Conservation (phyloP, 2,329 filamentous ascomycete genomes). For the Uncinocarpus reesii region DNA sequence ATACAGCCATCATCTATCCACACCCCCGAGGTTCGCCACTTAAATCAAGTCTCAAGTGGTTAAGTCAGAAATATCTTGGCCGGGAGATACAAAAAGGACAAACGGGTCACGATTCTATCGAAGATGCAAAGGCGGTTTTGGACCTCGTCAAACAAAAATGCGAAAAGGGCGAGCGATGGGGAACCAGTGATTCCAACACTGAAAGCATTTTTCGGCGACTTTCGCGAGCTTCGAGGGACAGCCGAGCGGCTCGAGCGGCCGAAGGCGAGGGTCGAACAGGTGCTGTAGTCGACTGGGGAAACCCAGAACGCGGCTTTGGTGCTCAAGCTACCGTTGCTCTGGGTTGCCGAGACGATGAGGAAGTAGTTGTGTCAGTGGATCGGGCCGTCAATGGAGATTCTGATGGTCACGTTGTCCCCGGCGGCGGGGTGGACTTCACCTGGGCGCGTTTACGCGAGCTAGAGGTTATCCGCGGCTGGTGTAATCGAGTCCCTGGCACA, state of each 20-base stretch:
- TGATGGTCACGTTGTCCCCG: constrained; percentile 36
- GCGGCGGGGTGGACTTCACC: constrained; percentile 49
- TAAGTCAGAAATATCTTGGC: constrained; percentile 72
- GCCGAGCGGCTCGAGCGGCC: constrained; percentile 22
- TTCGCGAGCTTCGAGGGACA: constrained; percentile 41
- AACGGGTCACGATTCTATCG: constrained; percentile 78
- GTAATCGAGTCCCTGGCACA: constrained; percentile 41
- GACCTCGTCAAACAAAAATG: constrained; percentile 94
- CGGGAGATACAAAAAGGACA: constrained; percentile 78
- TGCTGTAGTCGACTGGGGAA: constrained; percentile 79
- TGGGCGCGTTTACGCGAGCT: constrained; percentile 55
- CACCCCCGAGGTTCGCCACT: constrained; percentile 81
- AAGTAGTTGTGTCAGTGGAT: constrained; percentile 48
- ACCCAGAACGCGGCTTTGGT: constrained; percentile 55
- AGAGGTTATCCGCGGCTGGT: constrained; percentile 52
- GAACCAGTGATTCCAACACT: constrained; percentile 62
- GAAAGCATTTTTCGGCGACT: constrained; percentile 88
- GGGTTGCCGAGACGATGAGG: constrained; percentile 47
- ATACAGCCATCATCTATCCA: constrained; percentile 81
- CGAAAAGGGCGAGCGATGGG: constrained; percentile 82
- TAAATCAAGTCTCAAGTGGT: constrained; percentile 82
- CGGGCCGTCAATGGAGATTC: constrained; percentile 42
- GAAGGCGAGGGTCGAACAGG: constrained; percentile 31
- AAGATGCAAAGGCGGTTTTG: constrained; percentile 83
- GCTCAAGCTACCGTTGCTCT: constrained; percentile 47